A percentile compares a stretch with the other conserved stretches of the same genome.
phyloP scores from a whole-genome alignment of 2,329 filamentous ascomycete species.

The Fusarium veterinarium region DNA sequence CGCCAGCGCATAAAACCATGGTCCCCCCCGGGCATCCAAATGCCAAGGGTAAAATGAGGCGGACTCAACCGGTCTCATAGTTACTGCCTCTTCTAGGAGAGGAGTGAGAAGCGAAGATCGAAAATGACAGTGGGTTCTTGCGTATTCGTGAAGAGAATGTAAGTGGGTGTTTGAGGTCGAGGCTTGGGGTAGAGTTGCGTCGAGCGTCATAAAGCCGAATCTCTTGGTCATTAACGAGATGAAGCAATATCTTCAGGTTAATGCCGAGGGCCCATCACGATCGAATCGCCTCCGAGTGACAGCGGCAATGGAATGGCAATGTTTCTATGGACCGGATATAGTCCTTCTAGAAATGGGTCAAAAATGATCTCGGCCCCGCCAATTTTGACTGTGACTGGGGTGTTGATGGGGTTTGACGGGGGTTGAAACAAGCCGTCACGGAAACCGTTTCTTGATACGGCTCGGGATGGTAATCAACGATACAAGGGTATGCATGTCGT shows the following conservation, averaged over 20 bases:
- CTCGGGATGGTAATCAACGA: constrained; percentile 25
- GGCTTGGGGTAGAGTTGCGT: not conserved
- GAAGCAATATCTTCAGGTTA: constrained; percentile 19
- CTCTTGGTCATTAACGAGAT: constrained; percentile 19
- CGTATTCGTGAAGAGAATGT: constrained; percentile 25
- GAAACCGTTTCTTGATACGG: constrained; percentile 29
- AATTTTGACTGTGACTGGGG: constrained; percentile 21
- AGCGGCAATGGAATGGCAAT: not conserved
- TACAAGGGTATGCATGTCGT: constrained; percentile 15
- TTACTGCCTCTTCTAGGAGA: constrained; percentile 26
- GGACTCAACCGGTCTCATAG: constrained; percentile 23
- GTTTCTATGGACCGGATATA: constrained; percentile 5
- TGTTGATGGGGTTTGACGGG: constrained; percentile 21
- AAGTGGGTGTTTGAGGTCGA: not conserved
- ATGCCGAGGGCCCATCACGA: constrained; percentile 29
- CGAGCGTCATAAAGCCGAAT: constrained; percentile 1
- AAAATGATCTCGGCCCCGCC: constrained; percentile 35
- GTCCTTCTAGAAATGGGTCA: constrained; percentile 26
- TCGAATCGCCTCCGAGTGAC: constrained; percentile 1
- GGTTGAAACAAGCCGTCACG: constrained; percentile 40
- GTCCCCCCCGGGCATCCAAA: constrained; percentile 2
- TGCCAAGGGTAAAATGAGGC: constrained; percentile 19
- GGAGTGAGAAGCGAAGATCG: constrained; percentile 31
- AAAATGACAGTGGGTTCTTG: constrained; percentile 24
- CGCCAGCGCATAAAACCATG: constrained; percentile 24